Conservation (phyloP, 352 stramenopile genomes). For the Stephanocyclus meneghinianus region DNA sequence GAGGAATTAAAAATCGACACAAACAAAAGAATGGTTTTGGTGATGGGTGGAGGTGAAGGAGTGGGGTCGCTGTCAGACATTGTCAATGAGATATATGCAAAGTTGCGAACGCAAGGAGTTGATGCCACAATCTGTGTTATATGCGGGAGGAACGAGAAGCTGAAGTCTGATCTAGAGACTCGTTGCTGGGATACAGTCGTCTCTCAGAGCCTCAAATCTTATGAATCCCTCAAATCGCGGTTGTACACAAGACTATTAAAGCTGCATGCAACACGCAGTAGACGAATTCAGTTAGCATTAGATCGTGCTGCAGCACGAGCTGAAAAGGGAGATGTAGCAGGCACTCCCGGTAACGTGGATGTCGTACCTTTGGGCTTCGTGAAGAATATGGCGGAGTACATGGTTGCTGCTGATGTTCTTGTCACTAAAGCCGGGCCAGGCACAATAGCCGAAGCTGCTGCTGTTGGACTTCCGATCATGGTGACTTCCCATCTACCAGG, state of each 20-base stretch:
- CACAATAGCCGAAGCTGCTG: slow-evolving; percentile 78
- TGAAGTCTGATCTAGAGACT: slow-evolving; percentile 56
- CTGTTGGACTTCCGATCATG: slow-evolving; percentile 77
- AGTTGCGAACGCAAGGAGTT: slow-evolving; percentile 55
- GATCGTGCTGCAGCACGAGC: slow-evolving; percentile 28
- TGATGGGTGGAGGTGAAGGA: slow-evolving; percentile 82
- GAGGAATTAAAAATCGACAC: slow-evolving; percentile 51
- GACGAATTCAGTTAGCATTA: slow-evolving; percentile 45
- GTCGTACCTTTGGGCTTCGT: slow-evolving; percentile 79
- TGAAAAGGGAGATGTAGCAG: slow-evolving; percentile 38
- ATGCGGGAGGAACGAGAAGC: slow-evolving; percentile 76
- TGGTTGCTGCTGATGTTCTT: slow-evolving; percentile 79
- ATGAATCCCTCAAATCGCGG: slow-evolving; percentile 35
- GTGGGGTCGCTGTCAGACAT: slow-evolving; percentile 72
- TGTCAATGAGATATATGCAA: slow-evolving; percentile 67
- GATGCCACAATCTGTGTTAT: slow-evolving; percentile 80
- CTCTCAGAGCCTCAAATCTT: slow-evolving; percentile 37
- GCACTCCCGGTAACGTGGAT: slow-evolving; percentile 53
- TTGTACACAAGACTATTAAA: slow-evolving; percentile 39
- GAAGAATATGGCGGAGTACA: slow-evolving; percentile 77
- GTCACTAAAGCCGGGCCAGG: slow-evolving; percentile 81
- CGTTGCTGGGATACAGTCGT: slow-evolving; percentile 64
- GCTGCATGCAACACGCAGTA: slow-evolving; percentile 34
- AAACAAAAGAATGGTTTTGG: slow-evolving; percentile 63
- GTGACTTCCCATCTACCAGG: slow-evolving; percentile 80